Percentiles rank a stretch among this genome's conserved stretches.
Evolutionary conservation across 257 asterid species (phyloP).

Genomic region (Solanum chiquidenum): DNA sequence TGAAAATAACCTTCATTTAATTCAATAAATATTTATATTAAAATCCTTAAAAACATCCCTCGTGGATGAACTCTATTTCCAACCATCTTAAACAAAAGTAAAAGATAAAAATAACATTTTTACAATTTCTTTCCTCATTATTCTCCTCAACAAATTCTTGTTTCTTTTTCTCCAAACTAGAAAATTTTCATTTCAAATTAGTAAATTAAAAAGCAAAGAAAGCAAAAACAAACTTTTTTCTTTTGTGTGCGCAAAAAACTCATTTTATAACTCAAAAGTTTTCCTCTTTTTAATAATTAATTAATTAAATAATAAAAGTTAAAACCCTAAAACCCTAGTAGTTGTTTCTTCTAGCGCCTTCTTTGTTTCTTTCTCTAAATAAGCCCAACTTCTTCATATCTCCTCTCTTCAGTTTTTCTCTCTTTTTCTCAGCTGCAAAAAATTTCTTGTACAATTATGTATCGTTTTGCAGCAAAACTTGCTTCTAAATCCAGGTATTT

Average conservation of each 20-base stretch:
- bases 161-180: background rate
- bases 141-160: background rate
- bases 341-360: background rate
- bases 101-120: background rate
- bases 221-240: background rate
- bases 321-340: slow-evolving; percentile 7
- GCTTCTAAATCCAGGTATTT: slow-evolving; percentile 23
- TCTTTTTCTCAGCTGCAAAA: background rate
- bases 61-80: background rate
- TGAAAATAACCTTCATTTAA: background rate
- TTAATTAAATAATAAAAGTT: background rate
- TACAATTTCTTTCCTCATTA: background rate
- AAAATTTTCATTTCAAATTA: background rate
- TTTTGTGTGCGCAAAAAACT: background rate
- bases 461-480: slow-evolving; percentile 27
- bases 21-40: background rate
- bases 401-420: background rate
- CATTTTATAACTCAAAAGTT: background rate
- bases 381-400: background rate
- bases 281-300: background rate
- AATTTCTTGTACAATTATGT: background rate
- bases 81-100: background rate
- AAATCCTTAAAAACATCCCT: background rate
- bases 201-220: background rate
- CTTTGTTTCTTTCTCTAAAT: background rate